phyloP scores from a whole-genome alignment of 331 rosid genomes.

The Quercus lobata region DNA sequence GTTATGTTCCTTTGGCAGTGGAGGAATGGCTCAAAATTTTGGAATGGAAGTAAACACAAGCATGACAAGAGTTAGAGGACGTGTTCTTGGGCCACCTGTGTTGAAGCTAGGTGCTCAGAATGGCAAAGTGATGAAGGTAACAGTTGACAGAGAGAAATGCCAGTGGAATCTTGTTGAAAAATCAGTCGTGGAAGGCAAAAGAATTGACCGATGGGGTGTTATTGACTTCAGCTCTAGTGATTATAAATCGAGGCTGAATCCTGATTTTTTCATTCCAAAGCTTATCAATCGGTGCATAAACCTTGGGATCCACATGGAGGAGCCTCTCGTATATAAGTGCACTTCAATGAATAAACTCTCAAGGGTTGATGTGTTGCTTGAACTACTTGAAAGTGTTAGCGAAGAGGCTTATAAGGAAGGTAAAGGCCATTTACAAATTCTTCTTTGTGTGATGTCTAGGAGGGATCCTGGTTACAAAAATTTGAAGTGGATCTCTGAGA shows the following conservation, averaged over 20 bases:
- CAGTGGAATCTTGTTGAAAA: conserved; percentile 67
- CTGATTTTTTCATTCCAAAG: conserved; percentile 31
- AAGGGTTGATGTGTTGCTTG: conserved; percentile 23
- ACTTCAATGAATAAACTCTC: conserved; percentile 45
- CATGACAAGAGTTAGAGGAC: conserved; percentile 56
- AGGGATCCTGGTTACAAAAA: conserved; percentile 57
- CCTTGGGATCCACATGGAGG: conserved; percentile 61
- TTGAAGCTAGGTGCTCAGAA: conserved; percentile 47
- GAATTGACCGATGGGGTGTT: conserved; percentile 53
- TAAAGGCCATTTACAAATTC: conserved; percentile 39
- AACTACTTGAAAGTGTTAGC: conserved; percentile 38
- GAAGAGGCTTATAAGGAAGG: conserved; percentile 9
- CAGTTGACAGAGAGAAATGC: conserved; percentile 54
- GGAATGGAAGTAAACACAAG: conserved; percentile 49
- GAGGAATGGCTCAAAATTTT: conserved; percentile 48
- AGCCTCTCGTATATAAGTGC: conserved; percentile 33
- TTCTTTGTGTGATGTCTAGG: conserved; percentile 66
- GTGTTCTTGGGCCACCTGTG: conserved; percentile 63
- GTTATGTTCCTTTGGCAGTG: conserved; percentile 36
- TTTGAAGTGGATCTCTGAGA: conserved; percentile 74
- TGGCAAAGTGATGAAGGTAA: conserved; percentile 37
- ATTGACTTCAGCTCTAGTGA: conserved; percentile 42
- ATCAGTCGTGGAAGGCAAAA: conserved; percentile 58
- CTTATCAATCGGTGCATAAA: conserved; percentile 39
- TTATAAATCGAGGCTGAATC: conserved; percentile 6